These are phyloP conservation scores for Irpex sp. DNA, from an alignment of 1,284 basidiomycete genomes.

Conservation along the genomic window DNA sequence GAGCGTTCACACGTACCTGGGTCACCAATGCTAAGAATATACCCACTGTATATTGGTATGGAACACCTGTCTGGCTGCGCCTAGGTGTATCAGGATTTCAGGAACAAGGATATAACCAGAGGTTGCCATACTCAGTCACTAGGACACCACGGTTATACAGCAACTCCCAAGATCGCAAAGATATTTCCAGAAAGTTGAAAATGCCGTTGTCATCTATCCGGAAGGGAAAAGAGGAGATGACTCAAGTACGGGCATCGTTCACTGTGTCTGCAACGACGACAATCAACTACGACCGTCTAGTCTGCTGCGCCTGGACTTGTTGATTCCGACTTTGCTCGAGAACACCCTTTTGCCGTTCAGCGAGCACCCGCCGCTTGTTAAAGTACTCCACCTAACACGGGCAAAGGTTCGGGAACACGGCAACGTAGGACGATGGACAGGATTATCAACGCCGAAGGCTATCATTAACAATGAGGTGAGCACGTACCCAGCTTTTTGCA, in stretches of 20 bases:
- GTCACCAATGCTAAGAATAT: background rate
- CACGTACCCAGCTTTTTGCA: constrained; percentile 79
- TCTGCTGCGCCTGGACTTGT: constrained; percentile 32
- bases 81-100: background rate
- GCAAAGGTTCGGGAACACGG: background rate
- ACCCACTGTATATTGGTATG: too few species aligned
- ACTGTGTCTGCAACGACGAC: background rate
- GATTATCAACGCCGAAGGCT: background rate
- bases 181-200: background rate
- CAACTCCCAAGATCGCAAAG: background rate
- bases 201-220: background rate
- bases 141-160: background rate
- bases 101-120: background rate
- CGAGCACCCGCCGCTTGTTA: constrained; percentile 74
- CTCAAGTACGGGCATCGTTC: background rate
- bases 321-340: constrained; percentile 55
- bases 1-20: background rate
- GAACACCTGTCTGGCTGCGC: background rate
- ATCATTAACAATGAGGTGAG: background rate
- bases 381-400: constrained; percentile 72
- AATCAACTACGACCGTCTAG: background rate
- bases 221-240: background rate
- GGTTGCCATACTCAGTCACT: background rate
- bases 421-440: background rate
- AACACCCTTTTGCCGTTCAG: constrained; percentile 67